Evolutionary conservation across 257 asterid genomes (phyloP), one percentile per base, ranked within the genome.

Genomic region (Fraxinus pennsylvanica): DNA sequence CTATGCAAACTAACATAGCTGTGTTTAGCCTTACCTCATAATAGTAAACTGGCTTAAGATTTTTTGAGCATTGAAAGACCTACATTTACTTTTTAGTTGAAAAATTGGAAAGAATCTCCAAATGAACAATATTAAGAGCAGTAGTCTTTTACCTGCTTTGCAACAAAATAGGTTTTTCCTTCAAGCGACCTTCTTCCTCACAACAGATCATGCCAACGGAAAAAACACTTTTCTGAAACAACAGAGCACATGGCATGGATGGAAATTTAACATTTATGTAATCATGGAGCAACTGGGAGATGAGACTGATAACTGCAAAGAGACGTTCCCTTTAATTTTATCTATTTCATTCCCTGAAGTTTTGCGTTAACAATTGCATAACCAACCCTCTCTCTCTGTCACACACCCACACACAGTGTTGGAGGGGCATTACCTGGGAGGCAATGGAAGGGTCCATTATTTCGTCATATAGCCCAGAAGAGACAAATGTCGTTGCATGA

Each of bases 141-240:
- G 38, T 68, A 57, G 63, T 6, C 35, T 39, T 67, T 81, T 78
- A 92, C 99, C 99, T 92, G 94, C 95, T 92, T 86, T 96, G 98
- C 83, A 93, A 87, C 86, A 96, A 82, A 78, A 93, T 85, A 39
- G 97, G 97, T 81, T 91, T 95, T 80, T 96, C 99, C 91, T 87
- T 96, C 84, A 96, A 87, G 71, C 96, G 98, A 73, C 98, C 99
- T 88, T 95, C 98, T 86, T 92, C 99, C 89, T 93, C 96, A 22
- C 96, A 93, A 78, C 99, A 93, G 81, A 96, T 87, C 97, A 96
- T 89, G 88, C 99, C 99, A 83, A 96, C 96, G 76, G 98, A 87
- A 88, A 96, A 91, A 74, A 96, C 81, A 59, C 91, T 88, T 90
- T 82, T 87, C 98, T 96, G 96, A 73, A 84, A 85, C 70, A 78